phyloP scores from a whole-genome alignment of 2,329 filamentous ascomycete species.

The Cadophora malorum region DNA sequence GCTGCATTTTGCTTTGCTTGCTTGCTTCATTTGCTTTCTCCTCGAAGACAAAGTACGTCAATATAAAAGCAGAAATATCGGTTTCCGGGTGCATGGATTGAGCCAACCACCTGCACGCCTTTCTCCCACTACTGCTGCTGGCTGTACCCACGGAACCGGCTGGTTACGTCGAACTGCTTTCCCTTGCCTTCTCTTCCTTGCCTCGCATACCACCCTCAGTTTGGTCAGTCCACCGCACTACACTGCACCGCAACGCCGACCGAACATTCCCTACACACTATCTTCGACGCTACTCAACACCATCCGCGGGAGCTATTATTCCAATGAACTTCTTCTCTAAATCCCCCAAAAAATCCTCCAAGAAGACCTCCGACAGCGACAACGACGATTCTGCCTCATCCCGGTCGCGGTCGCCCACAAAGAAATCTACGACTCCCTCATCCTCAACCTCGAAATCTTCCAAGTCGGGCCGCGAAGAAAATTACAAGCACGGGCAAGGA shows the following conservation, averaged over 20 bases:
- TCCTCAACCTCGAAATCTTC: constrained; percentile 37
- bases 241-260: background rate
- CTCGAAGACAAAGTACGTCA: background rate
- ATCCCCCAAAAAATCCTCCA: constrained; percentile 44
- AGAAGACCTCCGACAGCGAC: constrained; percentile 40
- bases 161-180: constrained; percentile 3
- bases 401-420: constrained; percentile 42
- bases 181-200: background rate
- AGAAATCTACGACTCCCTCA: constrained; percentile 39
- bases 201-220: background rate
- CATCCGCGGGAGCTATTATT: constrained; percentile 29
- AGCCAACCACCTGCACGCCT: constrained; percentile 22
- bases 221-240: constrained; percentile 14
- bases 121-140: constrained; percentile 18
- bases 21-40: constrained; percentile 6
- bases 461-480: constrained; percentile 41
- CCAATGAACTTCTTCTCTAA: constrained; percentile 48
- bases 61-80: constrained; percentile 12
- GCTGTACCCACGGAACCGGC: constrained; percentile 25
- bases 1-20: background rate
- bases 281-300: constrained; percentile 15
- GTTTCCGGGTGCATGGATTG: constrained; percentile 28
- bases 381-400: constrained; percentile 38
- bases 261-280: constrained; percentile 12
- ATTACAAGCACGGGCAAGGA: constrained; percentile 39